phyloP scores from a whole-genome alignment of 1,284 basidiomycete species.

The Marasmius tenuissimus region DNA sequence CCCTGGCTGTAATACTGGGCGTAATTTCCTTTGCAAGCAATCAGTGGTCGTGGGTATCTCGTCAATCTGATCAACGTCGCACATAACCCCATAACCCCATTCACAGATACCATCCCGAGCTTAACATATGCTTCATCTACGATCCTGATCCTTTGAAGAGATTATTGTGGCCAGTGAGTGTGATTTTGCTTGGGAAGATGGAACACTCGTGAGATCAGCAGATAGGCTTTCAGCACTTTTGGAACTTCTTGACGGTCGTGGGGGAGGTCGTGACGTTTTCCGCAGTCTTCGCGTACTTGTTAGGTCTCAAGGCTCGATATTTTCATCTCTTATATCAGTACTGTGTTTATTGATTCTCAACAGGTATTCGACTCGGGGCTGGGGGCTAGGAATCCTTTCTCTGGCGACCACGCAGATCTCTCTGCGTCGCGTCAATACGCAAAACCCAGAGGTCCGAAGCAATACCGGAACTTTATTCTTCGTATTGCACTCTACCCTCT shows the following conservation, averaged over 20 bases:
- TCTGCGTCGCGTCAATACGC: neutral
- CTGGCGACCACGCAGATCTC: neutral
- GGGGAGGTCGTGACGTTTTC: neutral
- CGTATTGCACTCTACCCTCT: neutral
- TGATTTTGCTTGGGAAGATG: neutral
- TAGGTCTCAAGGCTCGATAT: neutral
- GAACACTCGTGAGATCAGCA: neutral
- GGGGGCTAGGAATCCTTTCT: no score
- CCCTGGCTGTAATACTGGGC: neutral
- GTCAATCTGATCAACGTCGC: neutral
- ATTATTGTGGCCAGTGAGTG: neutral
- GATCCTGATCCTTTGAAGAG: neutral
- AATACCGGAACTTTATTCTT: neutral
- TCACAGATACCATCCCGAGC: neutral
- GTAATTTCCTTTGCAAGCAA: neutral
- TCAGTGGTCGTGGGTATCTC: neutral
- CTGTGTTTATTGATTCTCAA: neutral
- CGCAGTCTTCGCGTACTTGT: neutral
- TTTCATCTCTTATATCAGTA: neutral
- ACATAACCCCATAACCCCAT: neutral
- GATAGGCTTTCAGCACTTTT: neutral
- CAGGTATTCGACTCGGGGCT: neutral
- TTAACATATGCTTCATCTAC: neutral
- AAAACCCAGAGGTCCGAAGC: neutral
- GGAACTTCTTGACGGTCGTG: neutral